Evolutionary conservation across 2,329 filamentous ascomycete genomes (phyloP), one percentile per base, ranked within the genome.

Genomic region (Emericellopsis cladophorae): DNA sequence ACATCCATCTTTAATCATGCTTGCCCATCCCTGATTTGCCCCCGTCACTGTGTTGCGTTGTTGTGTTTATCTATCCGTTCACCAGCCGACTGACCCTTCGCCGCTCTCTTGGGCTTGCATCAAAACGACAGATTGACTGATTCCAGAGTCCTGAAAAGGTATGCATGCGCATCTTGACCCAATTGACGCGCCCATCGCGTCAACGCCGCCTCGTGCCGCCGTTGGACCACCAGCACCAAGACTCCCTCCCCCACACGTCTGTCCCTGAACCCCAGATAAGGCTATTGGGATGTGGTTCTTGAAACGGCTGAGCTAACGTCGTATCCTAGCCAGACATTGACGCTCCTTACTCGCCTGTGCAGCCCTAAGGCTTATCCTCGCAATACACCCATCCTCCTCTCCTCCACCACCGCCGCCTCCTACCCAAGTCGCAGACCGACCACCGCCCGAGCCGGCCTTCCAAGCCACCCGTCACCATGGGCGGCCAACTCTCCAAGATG

Each of bases 401-500:
- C n/a, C 33, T 35, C 15, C 31, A 33, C 15, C 33, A 35, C 32
- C 24, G 4, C 18, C 18, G 18, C 5, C 18, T 21, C 18, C 18
- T 21, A 21, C 18, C 18, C 18, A 21, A 21, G 18, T 29, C 26
- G 12, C 26, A 29, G 26, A 9, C 26, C 9, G 12, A 12, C 26
- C 4, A 12, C 4, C 26, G 26, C 26, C 26, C 26, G 12, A 29
- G 26, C 26, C 26, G 26, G 26, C 12, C 4, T 29, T 4, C 9
- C 26, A 29, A 29, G 4, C 8, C 8, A 34, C 21, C 18, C 22
- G 37, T 61, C 52, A 44, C 36, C 11, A 96, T 96, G 90, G 90
- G 90, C 68, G 84, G 83, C 58, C 83, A 86, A 66, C 74, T 95
- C 63, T 94, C 87, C 55, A 95, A 94, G 71, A 81, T 95, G 69